These are phyloP conservation scores for Phialocephala sp. DNA, from an alignment of 2,329 filamentous ascomycete genomes.

Conservation along the genomic window DNA sequence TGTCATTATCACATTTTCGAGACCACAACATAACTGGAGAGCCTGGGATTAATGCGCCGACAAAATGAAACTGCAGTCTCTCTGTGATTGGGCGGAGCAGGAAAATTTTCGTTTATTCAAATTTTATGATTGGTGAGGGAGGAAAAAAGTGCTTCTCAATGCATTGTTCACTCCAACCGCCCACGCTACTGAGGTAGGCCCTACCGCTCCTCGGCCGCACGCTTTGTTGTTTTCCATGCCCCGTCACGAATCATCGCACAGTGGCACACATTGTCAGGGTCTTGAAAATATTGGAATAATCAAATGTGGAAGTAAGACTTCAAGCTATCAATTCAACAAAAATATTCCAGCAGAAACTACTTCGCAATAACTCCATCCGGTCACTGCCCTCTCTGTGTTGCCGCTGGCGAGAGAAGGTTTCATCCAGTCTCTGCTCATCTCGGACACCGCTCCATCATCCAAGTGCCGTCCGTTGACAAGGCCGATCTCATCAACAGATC, in stretches of 20 bases:
- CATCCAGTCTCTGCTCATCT: background rate
- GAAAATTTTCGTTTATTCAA: background rate
- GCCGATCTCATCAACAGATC: background rate
- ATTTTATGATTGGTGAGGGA: background rate
- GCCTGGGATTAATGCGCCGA: background rate
- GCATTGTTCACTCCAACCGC: no score
- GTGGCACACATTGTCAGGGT: background rate
- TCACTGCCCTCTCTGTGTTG: conserved; percentile 9
- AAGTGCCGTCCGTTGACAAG: conserved; percentile 7
- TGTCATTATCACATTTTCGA: conserved; percentile 4
- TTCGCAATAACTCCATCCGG: conserved; percentile 2
- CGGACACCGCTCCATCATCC: background rate
- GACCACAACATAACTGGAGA: conserved; percentile 2
- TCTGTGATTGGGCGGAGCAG: background rate
- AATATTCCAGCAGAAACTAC: conserved; percentile 3
- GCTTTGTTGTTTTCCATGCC: background rate
- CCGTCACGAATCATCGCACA: conserved; percentile 9
- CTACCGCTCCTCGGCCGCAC: conserved; percentile 4
- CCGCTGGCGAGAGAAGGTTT: conserved; percentile 10
- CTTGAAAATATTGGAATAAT: background rate
- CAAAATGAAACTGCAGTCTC: background rate
- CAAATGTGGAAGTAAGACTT: background rate
- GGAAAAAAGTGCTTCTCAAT: background rate
- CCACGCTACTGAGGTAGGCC: background rate
- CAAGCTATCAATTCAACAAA: background rate